Evolutionary conservation across 2,329 filamentous ascomycete genomes (phyloP).

Genomic region (Xylariaceae sp.): DNA sequence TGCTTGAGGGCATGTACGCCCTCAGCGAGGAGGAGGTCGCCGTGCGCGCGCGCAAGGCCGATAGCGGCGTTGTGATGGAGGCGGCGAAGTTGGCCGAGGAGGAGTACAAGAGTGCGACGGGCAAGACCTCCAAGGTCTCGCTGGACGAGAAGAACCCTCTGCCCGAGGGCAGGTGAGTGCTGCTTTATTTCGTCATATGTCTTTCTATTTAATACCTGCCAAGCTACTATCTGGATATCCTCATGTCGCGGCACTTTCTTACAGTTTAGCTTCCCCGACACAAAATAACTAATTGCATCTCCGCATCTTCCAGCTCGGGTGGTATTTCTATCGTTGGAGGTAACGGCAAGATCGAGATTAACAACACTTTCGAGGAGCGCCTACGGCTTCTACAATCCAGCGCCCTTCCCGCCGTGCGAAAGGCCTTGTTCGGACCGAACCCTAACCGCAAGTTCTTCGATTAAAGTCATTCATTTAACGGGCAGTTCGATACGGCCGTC

Average conservation of each 20-base stretch:
- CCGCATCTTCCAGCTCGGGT: conserved; percentile 58
- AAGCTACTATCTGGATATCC: background rate
- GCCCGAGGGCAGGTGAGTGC: conserved; percentile 74
- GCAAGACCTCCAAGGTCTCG: conserved; percentile 62
- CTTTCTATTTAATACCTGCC: conserved; percentile 9
- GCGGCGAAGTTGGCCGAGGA: conserved; percentile 69
- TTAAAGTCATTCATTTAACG: conserved; percentile 42
- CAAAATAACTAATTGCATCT: conserved; percentile 15
- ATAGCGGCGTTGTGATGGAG: conserved; percentile 69
- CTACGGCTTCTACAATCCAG: conserved; percentile 78
- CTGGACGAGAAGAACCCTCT: conserved; percentile 76
- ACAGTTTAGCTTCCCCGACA: background rate
- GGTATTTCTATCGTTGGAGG: conserved; percentile 77
- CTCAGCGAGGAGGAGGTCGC: conserved; percentile 73
- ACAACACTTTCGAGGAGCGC: conserved; percentile 95
- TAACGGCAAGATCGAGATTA: conserved; percentile 91
- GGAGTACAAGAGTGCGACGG: conserved; percentile 77
- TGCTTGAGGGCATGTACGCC: conserved; percentile 87
- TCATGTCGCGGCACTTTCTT: background rate
- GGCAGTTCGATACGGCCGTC: background rate
- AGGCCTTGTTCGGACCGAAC: conserved; percentile 89
- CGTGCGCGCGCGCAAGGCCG: conserved; percentile 72
- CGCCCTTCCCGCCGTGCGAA: conserved; percentile 76
- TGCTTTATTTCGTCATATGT: background rate
- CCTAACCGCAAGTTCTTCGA: conserved; percentile 93